A percentile compares a stretch with the other conserved stretches of the same genome.
Evolutionary conservation across 148 eudicot genomes (phyloP).

Genomic region (Agrostemma githago): DNA sequence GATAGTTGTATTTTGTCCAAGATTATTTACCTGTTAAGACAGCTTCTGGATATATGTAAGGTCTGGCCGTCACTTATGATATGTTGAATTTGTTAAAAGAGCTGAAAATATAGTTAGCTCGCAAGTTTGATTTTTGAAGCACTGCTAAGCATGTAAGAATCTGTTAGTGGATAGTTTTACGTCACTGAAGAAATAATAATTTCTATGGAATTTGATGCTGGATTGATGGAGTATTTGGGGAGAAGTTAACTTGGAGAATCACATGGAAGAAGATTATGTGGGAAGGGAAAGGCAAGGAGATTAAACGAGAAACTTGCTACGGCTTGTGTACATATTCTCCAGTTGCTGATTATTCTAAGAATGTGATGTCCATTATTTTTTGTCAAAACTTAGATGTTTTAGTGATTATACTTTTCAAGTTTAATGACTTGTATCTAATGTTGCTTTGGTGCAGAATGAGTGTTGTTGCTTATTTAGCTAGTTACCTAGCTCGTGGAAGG

Average conservation of each 20-base stretch:
- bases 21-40: not conserved
- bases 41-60: not conserved
- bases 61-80: not conserved
- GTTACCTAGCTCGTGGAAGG: slow-evolving; percentile 89
- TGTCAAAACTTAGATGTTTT: not conserved
- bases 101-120: not conserved
- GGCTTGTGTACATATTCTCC: not conserved
- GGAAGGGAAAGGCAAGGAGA: too few species aligned
- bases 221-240: not conserved
- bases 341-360: not conserved
- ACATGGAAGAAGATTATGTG: not conserved
- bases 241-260: not conserved
- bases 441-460: slow-evolving; percentile 70
- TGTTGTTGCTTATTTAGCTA: slow-evolving; percentile 89
- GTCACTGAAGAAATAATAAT: not conserved
- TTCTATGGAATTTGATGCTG: not conserved
- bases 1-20: not conserved
- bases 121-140: not conserved
- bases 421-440: slow-evolving; percentile 16
- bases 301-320: too few species aligned
- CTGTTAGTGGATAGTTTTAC: not conserved
- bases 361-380: not conserved
- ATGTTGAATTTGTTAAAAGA: not conserved
- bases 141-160: not conserved
- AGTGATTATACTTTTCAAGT: not conserved